phyloP scores from a whole-genome alignment of 768 basidiomycete genomes.

The Termitomyces sp. region DNA sequence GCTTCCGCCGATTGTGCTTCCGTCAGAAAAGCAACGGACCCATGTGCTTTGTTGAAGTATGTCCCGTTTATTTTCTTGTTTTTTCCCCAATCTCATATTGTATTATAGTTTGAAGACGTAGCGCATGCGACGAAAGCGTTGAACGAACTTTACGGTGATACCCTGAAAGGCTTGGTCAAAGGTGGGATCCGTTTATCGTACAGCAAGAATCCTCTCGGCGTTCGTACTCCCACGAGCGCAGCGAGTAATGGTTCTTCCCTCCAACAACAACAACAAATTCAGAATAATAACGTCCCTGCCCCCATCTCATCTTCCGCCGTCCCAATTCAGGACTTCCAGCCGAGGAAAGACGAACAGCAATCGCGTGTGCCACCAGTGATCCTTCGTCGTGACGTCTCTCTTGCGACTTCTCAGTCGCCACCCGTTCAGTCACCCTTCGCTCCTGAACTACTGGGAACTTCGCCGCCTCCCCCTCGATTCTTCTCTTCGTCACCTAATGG shows the following conservation, averaged over 20 bases:
- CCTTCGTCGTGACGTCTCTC: conserved; percentile 21
- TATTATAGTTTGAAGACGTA: conserved; percentile 84
- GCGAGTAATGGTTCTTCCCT: conserved; percentile 36
- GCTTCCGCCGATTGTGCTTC: conserved; percentile 92
- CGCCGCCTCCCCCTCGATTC: conserved; percentile 45
- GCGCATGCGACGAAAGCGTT: conserved; percentile 82
- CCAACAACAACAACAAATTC: conserved; percentile 45
- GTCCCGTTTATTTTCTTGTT: conserved; percentile 7
- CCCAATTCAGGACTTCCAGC: conserved; percentile 16
- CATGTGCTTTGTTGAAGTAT: conserved; percentile 98
- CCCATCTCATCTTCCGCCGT: conserved; percentile 12
- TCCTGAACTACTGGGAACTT: conserved; percentile 38
- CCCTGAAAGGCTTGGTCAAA: conserved; percentile 89
- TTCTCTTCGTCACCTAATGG: conserved; percentile 33
- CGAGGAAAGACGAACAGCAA: conserved; percentile 21
- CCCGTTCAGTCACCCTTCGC: conserved; percentile 20
- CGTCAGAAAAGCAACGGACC: conserved; percentile 96
- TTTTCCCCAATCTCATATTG: conserved; percentile 11
- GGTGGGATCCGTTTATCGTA: conserved; percentile 97
- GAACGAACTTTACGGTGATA: conserved; percentile 87
- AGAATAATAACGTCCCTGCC: conserved; percentile 24
- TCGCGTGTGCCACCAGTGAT: conserved; percentile 18
- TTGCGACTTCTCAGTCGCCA: conserved; percentile 22
- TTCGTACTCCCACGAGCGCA: conserved; percentile 74
- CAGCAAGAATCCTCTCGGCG: conserved; percentile 97